Evolutionary conservation across 257 asterid genomes (phyloP).

Genomic region (Thymus mandschuricus): DNA sequence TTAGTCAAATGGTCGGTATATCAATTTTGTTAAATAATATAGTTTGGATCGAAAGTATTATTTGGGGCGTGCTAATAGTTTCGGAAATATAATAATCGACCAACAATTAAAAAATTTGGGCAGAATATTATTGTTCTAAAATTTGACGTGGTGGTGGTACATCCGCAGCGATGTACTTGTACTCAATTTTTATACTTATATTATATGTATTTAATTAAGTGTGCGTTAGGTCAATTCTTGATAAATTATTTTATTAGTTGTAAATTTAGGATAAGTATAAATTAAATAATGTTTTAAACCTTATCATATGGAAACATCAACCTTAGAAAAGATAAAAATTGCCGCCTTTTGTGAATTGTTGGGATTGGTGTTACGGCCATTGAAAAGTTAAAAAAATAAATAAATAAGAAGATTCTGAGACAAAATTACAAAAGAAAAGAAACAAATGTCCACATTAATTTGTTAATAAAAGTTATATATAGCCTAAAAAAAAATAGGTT

Average conservation of each 20-base stretch:
- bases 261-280: not conserved
- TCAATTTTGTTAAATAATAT: conserved; percentile 13
- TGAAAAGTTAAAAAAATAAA: no score
- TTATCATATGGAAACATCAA: not conserved
- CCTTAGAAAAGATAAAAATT: not conserved
- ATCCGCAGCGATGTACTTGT: not conserved
- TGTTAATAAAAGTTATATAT: not conserved
- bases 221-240: not conserved
- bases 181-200: not conserved
- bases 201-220: not conserved
- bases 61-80: conserved; percentile 51
- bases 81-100: conserved; percentile 23
- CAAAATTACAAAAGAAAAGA: not conserved
- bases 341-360: no score
- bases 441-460: not conserved
- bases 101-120: conserved; percentile 17
- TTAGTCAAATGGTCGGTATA: conserved; percentile 48
- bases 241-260: not conserved
- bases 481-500: not conserved
- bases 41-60: conserved; percentile 27
- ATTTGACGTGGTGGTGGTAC: not conserved
- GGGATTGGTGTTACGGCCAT: not conserved
- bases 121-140: conserved; percentile 12
- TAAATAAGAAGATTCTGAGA: not conserved
- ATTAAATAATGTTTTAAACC: not conserved